These are phyloP conservation scores for Leishmania guyanensis DNA, from an alignment of 208 protist species.

Conservation along the genomic window DNA sequence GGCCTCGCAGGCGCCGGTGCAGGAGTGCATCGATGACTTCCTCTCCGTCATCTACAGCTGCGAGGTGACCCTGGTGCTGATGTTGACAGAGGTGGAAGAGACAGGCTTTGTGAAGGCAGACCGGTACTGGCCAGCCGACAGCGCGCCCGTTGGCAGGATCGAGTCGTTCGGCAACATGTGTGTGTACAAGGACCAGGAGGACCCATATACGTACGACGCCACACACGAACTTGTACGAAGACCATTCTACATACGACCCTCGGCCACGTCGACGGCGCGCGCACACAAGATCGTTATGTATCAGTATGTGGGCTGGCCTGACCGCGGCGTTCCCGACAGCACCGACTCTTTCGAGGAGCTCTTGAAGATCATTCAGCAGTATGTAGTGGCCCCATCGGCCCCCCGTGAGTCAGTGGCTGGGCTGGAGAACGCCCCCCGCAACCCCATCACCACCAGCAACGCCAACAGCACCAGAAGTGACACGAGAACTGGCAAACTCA, in stretches of 20 bases:
- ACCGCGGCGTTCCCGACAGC: slow-evolving; percentile 78
- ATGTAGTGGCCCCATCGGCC: slow-evolving; percentile 11
- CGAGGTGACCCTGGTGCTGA: slow-evolving; percentile 69
- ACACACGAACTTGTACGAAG: slow-evolving; percentile 25
- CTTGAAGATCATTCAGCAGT: slow-evolving; percentile 41
- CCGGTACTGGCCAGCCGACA: slow-evolving; percentile 72
- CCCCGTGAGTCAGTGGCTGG: not conserved
- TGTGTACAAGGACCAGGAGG: slow-evolving; percentile 42
- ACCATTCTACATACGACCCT: slow-evolving; percentile 32
- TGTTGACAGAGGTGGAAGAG: slow-evolving; percentile 73
- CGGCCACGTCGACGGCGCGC: slow-evolving; percentile 7
- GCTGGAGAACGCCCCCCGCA: not conserved
- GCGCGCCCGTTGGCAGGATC: not conserved
- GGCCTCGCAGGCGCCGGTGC: slow-evolving; percentile 77
- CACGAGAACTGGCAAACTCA: not conserved
- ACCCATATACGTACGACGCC: slow-evolving; percentile 33
- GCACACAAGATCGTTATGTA: slow-evolving; percentile 57
- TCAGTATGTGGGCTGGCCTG: slow-evolving; percentile 87
- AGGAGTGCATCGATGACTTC: slow-evolving; percentile 69
- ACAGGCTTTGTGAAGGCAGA: slow-evolving; percentile 70
- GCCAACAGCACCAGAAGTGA: not conserved
- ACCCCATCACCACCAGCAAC: not conserved
- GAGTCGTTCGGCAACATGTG: slow-evolving; percentile 32
- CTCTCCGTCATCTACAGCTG: slow-evolving; percentile 41
- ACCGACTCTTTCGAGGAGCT: slow-evolving; percentile 64